Percentiles rank a stretch among this genome's conserved stretches.
phyloP scores from a whole-genome alignment of 129 eudicot species.

The Lactuca saligna region DNA sequence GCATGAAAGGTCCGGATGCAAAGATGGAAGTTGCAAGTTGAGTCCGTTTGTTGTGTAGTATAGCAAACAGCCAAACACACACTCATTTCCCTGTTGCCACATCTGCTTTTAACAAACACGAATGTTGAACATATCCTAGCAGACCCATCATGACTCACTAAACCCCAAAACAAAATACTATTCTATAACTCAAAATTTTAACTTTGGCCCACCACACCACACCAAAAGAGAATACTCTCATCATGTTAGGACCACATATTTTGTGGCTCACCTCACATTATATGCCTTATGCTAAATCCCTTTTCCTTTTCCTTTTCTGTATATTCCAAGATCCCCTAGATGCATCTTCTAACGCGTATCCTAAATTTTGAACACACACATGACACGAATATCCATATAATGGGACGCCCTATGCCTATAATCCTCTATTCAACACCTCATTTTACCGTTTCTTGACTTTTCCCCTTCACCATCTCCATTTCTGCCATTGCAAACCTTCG shows the following conservation, averaged over 20 bases:
- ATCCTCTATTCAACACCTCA: background rate
- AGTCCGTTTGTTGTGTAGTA: slow-evolving; percentile 8
- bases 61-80: slow-evolving; percentile 4
- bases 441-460: no score
- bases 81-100: slow-evolving; percentile 8
- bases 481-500: no score
- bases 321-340: background rate
- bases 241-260: slow-evolving; percentile 28
- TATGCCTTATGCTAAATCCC: background rate
- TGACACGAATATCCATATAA: slow-evolving; percentile 24
- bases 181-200: slow-evolving; percentile 8
- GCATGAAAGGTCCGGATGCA: slow-evolving; percentile 16
- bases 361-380: background rate
- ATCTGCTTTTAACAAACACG: slow-evolving; percentile 26
- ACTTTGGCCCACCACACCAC: slow-evolving; percentile 28
- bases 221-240: slow-evolving; percentile 24
- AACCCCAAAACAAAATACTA: slow-evolving; percentile 18
- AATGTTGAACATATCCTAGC: slow-evolving; percentile 27
- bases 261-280: slow-evolving; percentile 14
- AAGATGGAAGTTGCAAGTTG: slow-evolving; percentile 13
- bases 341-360: slow-evolving; percentile 5
- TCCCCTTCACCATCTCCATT: no score
- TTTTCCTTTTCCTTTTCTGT: background rate
- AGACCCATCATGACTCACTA: slow-evolving; percentile 6
- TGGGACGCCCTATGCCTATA: background rate